A percentile compares a stretch with the other conserved stretches of the same genome.
Conservation (phyloP, 192 early-diverging fungal species). For the Podochytrium sp. region DNA sequence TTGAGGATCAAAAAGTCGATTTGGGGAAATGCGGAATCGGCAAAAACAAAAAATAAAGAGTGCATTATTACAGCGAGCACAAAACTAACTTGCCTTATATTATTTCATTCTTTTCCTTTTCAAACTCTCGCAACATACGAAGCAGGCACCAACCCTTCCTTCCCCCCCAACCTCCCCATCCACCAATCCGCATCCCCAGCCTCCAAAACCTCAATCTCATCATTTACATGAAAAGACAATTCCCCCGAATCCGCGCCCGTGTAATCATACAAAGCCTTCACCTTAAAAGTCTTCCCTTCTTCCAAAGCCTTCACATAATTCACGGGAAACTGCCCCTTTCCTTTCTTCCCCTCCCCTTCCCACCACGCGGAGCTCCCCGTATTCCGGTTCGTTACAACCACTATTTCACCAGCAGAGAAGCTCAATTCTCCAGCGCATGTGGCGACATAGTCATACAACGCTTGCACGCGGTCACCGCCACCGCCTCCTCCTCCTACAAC, state of each 20-base stretch:
- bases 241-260: constrained; percentile 80
- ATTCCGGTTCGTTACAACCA: constrained; percentile 42
- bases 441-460: constrained; percentile 82
- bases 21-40: too few relatives aligned
- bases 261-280: constrained; percentile 92
- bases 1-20: too few relatives aligned
- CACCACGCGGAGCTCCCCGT: constrained; percentile 87
- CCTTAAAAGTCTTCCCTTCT: constrained; percentile 36
- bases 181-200: constrained; percentile 37
- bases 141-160: constrained; percentile 22
- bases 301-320: constrained; percentile 79
- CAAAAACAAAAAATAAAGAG: too few relatives aligned
- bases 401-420: constrained; percentile 57
- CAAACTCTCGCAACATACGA: constrained; percentile 24
- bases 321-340: constrained; percentile 82
- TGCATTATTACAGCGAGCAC: too few relatives aligned
- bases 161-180: constrained; percentile 1
- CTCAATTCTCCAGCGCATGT: constrained; percentile 92
- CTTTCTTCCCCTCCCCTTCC: constrained; percentile 74
- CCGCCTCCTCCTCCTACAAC: background rate
- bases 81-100: too few relatives aligned
- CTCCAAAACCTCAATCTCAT: constrained; percentile 82
- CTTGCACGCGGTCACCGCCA: constrained; percentile 22
- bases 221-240: constrained; percentile 86
- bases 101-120: background rate